phyloP scores from a whole-genome alignment of 768 basidiomycete genomes.

The Neoboletus subvelutipes region DNA sequence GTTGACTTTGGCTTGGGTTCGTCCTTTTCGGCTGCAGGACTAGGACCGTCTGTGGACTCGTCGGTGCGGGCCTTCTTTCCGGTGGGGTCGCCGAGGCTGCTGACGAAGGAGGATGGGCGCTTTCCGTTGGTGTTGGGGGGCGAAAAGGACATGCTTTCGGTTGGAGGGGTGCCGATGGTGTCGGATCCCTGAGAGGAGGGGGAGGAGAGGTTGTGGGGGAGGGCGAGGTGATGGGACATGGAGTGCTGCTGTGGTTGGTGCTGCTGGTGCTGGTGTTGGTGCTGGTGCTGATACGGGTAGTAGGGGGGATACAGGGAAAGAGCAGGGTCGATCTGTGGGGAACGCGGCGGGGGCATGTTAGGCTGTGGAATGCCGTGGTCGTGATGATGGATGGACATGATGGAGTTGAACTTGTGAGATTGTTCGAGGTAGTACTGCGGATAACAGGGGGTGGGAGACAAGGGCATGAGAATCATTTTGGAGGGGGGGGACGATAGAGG shows the following conservation, averaged over 20 bases:
- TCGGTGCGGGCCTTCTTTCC: slow-evolving; percentile 66
- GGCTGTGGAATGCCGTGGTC: slow-evolving; percentile 41
- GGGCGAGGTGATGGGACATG: slow-evolving; percentile 53
- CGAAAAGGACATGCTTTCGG: slow-evolving; percentile 54
- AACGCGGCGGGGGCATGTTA: slow-evolving; percentile 47
- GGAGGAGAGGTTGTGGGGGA: slow-evolving; percentile 64
- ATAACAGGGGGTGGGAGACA: slow-evolving; percentile 19
- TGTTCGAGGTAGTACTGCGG: slow-evolving; percentile 24
- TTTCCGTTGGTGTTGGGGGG: slow-evolving; percentile 62
- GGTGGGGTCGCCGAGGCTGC: slow-evolving; percentile 35
- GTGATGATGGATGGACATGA: slow-evolving; percentile 44
- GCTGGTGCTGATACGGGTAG: slow-evolving; percentile 53
- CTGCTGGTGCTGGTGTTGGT: slow-evolving; percentile 42
- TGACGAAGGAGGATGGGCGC: slow-evolving; percentile 53
- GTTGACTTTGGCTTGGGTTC: slow-evolving; percentile 80
- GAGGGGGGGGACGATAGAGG: background rate
- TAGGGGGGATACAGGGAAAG: slow-evolving; percentile 67
- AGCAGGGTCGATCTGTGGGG: slow-evolving; percentile 69
- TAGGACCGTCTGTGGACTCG: slow-evolving; percentile 46
- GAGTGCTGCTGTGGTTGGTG: slow-evolving; percentile 47
- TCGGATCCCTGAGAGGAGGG: slow-evolving; percentile 82
- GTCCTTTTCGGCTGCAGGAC: slow-evolving; percentile 58
- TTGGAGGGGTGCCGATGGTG: slow-evolving; percentile 69
- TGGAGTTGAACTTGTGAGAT: slow-evolving; percentile 41
- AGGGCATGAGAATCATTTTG: slow-evolving; percentile 19